phyloP scores from a whole-genome alignment of 345 rosid genomes.

The Microthlaspi erraticum region DNA sequence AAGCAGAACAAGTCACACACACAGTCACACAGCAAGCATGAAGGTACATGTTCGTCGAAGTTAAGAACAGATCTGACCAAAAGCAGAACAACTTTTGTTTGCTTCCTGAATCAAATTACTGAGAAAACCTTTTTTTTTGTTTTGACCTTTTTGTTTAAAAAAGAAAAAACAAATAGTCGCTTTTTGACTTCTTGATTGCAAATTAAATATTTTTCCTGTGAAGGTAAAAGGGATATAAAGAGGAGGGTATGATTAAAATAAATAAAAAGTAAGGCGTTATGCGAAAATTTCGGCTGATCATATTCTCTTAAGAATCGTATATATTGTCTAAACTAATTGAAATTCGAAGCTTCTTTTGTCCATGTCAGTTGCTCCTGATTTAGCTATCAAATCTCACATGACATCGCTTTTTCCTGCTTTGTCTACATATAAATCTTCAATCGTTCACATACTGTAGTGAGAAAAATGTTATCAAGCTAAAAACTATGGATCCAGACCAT shows the following conservation, averaged over 20 bases:
- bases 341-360: conserved; percentile 18
- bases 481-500: conserved; percentile 3
- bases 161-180: conserved; percentile 3
- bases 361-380: conserved; percentile 38
- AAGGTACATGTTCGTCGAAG: too few species aligned
- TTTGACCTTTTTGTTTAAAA: not conserved
- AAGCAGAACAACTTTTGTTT: too few species aligned
- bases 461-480: not conserved
- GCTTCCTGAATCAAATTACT: not conserved
- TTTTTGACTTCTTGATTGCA: conserved; percentile 34
- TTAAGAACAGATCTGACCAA: too few species aligned
- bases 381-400: conserved; percentile 31
- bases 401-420: not conserved
- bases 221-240: conserved; percentile 7
- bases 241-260: not conserved
- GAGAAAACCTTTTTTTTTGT: conserved; percentile 1
- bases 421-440: not conserved
- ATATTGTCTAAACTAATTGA: not conserved
- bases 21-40: too few species aligned
- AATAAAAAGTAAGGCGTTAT: not conserved
- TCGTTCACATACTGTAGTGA: not conserved
- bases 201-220: not conserved
- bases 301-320: conserved; percentile 7
- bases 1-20: too few species aligned
- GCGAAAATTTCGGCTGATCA: conserved; percentile 38